These are phyloP conservation scores for Cryphonectria naterciae DNA, from an alignment of 2,329 filamentous ascomycete genomes.

Conservation along the genomic window DNA sequence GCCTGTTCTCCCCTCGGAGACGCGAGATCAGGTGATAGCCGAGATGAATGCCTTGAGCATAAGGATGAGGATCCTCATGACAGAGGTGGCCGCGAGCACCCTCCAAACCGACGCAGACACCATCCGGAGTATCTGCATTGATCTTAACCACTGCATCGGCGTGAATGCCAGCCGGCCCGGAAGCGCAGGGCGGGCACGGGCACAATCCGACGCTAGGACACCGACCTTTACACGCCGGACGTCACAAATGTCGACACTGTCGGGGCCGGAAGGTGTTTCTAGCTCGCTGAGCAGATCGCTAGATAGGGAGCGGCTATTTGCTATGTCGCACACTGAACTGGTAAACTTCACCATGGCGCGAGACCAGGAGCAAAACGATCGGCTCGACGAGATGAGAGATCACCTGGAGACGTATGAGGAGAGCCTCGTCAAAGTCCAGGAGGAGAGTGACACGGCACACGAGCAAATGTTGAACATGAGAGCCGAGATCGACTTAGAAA, in stretches of 20 bases:
- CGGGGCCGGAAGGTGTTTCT: not conserved
- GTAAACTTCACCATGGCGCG: not conserved
- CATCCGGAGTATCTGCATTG: not conserved
- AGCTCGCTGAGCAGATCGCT: not conserved
- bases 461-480: not conserved
- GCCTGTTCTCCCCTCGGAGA: not conserved
- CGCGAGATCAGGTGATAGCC: not conserved
- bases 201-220: not conserved
- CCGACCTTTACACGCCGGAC: not conserved
- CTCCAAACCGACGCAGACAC: not conserved
- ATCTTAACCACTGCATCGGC: constrained; percentile 3
- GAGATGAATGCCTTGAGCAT: not conserved
- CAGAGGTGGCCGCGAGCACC: not conserved
- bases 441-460: not conserved
- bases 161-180: not conserved
- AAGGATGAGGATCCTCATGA: not conserved
- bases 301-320: not conserved
- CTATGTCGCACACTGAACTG: not conserved
- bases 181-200: not conserved
- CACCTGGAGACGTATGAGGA: not conserved
- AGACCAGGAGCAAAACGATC: not conserved
- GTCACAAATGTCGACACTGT: not conserved
- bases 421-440: not conserved
- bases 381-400: not conserved
- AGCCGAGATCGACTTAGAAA: not conserved